phyloP scores from a whole-genome alignment of 768 basidiomycete genomes.

The Macrolepiota dolichaula region DNA sequence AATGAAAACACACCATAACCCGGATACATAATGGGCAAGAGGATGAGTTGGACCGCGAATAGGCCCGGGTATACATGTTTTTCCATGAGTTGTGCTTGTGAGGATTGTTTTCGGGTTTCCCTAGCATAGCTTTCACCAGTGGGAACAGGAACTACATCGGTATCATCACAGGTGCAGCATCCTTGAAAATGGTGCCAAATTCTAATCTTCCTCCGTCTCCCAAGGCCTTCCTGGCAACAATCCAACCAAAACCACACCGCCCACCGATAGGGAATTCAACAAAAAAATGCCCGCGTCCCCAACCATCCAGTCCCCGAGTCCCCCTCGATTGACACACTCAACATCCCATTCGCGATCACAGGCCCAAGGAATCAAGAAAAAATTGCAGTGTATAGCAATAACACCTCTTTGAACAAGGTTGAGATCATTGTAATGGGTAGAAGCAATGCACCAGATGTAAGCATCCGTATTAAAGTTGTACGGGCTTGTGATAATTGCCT shows the following conservation, averaged over 20 bases:
- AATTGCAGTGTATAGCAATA: no score
- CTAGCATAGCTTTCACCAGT: constrained; percentile 37
- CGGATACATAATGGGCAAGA: not conserved
- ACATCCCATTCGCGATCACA: constrained; percentile 47
- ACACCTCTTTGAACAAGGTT: constrained; percentile 11
- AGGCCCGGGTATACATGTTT: not conserved
- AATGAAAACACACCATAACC: constrained; percentile 21
- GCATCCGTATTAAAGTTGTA: no score
- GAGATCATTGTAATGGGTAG: no score
- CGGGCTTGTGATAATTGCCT: no score
- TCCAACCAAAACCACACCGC: constrained; percentile 33
- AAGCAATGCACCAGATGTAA: no score
- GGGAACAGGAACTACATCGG: constrained; percentile 42
- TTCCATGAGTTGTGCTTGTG: not conserved
- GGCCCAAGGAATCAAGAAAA: constrained; percentile 38
- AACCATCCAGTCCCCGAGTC: constrained; percentile 21
- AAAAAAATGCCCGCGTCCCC: constrained; percentile 40
- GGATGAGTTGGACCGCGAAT: not conserved
- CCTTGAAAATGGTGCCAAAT: constrained; percentile 38
- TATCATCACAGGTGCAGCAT: constrained; percentile 32
- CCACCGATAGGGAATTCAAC: constrained; percentile 30
- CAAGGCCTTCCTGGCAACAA: not conserved
- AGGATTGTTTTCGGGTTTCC: no score
- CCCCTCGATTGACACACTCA: constrained; percentile 46
- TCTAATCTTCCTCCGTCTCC: not conserved